Evolutionary conservation across 1,139 yeast species (phyloP), one percentile per base, ranked within the genome.

Genomic region (Saccharomyces hybrid): DNA sequence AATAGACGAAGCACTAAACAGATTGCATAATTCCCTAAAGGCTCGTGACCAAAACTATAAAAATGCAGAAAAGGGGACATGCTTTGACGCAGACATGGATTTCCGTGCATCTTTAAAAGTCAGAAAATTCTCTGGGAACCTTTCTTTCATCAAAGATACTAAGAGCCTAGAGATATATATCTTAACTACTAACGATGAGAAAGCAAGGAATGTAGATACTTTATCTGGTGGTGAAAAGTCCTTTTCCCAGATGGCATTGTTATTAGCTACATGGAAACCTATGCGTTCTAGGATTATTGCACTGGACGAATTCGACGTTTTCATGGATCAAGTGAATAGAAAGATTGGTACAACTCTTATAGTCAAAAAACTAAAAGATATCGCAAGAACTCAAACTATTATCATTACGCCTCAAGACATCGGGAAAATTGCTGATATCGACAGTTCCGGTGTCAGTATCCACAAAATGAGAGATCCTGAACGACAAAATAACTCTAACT

Each of bases 211-310:
- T 46, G 89, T 88, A 12, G 89, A 84, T 59, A 86, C 97, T 0
- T 77, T 93, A 38, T 89, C 97, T 0, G 99, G 99, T 44, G 99
- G 99, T 48, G 99, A 95, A 68, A 91, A 91, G 68, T 89, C 97
- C 1, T 93, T 87, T 68, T 83, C 97, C 0, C 99, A 95, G 68
- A 84, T 93, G 60, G 88, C 97, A 0, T 77, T 95, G 56, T 73
- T 95, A 52, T 76, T 91, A 58, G 87, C 98, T 0, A 87, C 95
- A 49, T 95, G 99, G 99, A 83, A 83, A 59, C 85, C 89, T 27
- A 90, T 93, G 96, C 83, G 86, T 56, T 84, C 96, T 0, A 81
- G 86, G 57, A 79, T 95, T 24, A 79, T 96, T 57, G 98, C 97
- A 0, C 74, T 95, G 56, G 99, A 95, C 71, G 99, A 95, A 70